Percentiles rank a stretch among this genome's conserved stretches.
phyloP scores from a whole-genome alignment of 306 rosid species.

The Pterocarpus santalinus region DNA sequence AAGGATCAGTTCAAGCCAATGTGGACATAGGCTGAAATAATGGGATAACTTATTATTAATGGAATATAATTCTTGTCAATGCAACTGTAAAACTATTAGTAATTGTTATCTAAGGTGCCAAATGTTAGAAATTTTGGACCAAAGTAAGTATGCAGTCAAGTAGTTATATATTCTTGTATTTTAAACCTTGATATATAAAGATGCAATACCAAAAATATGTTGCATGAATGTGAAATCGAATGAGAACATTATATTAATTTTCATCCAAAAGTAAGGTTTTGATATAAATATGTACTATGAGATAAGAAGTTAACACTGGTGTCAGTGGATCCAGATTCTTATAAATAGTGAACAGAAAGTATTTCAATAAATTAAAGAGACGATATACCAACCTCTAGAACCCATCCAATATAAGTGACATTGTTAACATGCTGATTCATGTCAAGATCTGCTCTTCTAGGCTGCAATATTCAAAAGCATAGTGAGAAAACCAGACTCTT shows the following conservation, averaged over 20 bases:
- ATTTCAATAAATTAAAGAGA: conserved; percentile 31
- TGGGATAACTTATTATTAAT: background rate
- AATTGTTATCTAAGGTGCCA: background rate
- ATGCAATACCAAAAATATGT: background rate
- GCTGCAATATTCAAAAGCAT: conserved; percentile 63
- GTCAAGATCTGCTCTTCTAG: conserved; percentile 94
- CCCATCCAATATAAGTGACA: conserved; percentile 94
- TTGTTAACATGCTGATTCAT: conserved; percentile 98
- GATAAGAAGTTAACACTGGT: background rate
- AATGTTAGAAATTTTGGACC: background rate
- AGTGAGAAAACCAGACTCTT: conserved; percentile 49
- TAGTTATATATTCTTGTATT: background rate
- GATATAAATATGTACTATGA: too few species aligned
- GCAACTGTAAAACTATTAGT: background rate
- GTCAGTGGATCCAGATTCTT: background rate
- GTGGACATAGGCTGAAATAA: background rate
- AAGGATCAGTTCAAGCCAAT: background rate
- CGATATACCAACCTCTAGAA: conserved; percentile 75
- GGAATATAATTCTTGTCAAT: background rate
- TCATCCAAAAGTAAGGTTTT: background rate
- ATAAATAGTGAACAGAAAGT: conserved; percentile 1
- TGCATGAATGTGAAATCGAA: conserved; percentile 4
- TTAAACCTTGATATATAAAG: background rate
- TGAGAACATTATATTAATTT: background rate
- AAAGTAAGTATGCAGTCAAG: background rate